Percentiles rank a stretch among this genome's conserved stretches.
phyloP scores from a whole-genome alignment of 1,139 yeast genomes.

The Spathaspora jeffriesii region DNA sequence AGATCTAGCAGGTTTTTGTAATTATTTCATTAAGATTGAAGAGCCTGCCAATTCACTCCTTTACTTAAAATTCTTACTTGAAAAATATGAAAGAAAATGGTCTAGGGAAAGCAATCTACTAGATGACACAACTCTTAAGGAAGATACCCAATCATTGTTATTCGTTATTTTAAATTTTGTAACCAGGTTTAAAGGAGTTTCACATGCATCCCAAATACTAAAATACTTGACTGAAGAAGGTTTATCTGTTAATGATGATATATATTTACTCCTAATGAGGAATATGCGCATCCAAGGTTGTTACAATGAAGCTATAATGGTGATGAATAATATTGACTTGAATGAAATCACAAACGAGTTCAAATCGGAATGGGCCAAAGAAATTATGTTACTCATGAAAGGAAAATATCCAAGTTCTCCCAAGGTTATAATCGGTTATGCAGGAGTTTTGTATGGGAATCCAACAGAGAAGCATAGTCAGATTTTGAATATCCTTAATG shows the following conservation, averaged over 20 bases:
- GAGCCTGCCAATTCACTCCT: conserved; percentile 35
- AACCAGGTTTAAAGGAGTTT: conserved; percentile 39
- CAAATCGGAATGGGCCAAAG: conserved; percentile 24
- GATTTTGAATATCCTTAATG: conserved; percentile 24
- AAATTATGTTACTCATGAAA: conserved; percentile 33
- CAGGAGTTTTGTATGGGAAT: conserved; percentile 26
- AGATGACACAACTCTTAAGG: conserved; percentile 17
- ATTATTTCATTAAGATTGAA: conserved; percentile 22
- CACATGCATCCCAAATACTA: conserved; percentile 32
- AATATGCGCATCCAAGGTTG: conserved; percentile 28
- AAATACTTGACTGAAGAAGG: conserved; percentile 32
- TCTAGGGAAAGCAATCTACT: conserved; percentile 11
- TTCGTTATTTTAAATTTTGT: conserved; percentile 30
- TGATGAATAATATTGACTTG: conserved; percentile 34
- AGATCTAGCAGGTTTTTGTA: conserved; percentile 26
- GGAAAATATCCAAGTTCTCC: conserved; percentile 33
- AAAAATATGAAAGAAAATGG: conserved; percentile 35
- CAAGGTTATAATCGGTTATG: conserved; percentile 38
- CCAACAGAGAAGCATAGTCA: conserved; percentile 2
- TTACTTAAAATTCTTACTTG: conserved; percentile 35
- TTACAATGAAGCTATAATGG: conserved; percentile 34
- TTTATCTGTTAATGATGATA: conserved; percentile 25
- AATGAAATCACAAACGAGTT: conserved; percentile 16
- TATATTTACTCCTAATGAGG: conserved; percentile 26
- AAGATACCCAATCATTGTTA: conserved; percentile 29